These are phyloP conservation scores for Chrysochromulina parva DNA, from an alignment of 78 protist genomes.

Conservation along the genomic window DNA sequence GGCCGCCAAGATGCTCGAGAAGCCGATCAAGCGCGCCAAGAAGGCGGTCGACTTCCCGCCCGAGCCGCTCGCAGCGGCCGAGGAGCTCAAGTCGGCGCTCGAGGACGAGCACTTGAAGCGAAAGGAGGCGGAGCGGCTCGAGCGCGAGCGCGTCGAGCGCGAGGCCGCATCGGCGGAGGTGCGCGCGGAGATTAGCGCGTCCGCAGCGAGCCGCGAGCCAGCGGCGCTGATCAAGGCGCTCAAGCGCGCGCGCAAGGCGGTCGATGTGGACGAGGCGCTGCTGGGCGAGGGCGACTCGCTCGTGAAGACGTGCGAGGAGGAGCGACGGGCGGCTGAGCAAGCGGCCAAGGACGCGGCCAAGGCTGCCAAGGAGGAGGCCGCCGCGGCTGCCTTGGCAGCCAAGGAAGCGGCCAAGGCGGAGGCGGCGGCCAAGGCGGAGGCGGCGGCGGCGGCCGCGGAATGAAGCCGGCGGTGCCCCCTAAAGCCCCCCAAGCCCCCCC, in stretches of 20 bases:
- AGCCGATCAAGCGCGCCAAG: neutral
- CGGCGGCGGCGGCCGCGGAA: too few relatives aligned
- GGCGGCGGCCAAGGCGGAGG: too few relatives aligned
- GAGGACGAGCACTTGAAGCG: neutral
- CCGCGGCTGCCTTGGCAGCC: too few relatives aligned
- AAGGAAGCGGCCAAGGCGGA: too few relatives aligned
- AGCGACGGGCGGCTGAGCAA: neutral
- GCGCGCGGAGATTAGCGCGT: neutral
- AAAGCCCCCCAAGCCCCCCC: too few relatives aligned
- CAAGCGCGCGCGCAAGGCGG: neutral
- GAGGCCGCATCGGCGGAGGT: conserved; percentile 10
- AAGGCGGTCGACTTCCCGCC: neutral
- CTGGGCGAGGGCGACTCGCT: neutral
- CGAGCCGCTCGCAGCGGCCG: neutral
- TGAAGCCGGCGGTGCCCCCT: too few relatives aligned
- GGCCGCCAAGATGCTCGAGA: neutral
- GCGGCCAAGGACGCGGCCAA: too few relatives aligned
- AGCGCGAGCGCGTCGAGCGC: neutral
- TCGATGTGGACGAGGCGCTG: neutral
- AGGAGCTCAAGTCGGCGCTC: neutral
- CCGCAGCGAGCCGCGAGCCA: neutral
- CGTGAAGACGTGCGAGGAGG: neutral
- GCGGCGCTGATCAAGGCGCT: neutral
- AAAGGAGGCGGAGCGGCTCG: neutral
- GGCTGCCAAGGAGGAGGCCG: too few relatives aligned